Evolutionary conservation across 768 basidiomycete species (phyloP), one percentile per base, ranked within the genome.

Genomic region (Neoboletus subvelutipes): DNA sequence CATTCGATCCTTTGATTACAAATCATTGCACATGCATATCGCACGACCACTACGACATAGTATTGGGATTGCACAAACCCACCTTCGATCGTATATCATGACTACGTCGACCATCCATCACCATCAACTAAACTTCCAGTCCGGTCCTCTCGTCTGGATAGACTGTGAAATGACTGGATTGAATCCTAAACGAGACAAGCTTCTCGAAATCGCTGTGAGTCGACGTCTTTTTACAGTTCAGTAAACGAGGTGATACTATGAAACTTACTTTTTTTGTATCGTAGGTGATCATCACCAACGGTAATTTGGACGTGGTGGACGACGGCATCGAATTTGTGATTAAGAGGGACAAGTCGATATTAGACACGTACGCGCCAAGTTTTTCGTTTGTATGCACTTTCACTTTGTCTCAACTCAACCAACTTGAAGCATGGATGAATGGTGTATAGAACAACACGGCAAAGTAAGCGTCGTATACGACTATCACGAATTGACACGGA

Each of bases 141-240:
- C 45, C 1, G 66, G 63, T 5, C 65, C 65, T 8, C 57, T 67
- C 8, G 66, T 66, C 45, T 94, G 91, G 92, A 80, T 93, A 50
- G 91, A 94, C 70, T 91, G 90, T 63, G 91, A 94, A 74, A 94
- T 93, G 82, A 92, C 91, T 3, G 91, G 91, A 5, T 77, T 94
- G 39, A 72, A 88, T 65, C 79, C 26, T 0, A 50, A 39, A 15
- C 50, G 26, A 28, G 50, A 50, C 50, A 50, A 39, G 13, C 50
- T 50, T 29, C 68, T 94, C 3, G 94, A 96, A 72, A 88, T 95
- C 66, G 89, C 88, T 12, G 89, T 67, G 45, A 48, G 67, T 55
- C 1, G 18, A 48, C 22, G 18, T n/a, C 34, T 45, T 31, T 29
- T 24, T 11, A 24, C 20, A 1, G 2, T 24, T 4, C 6, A 1